These are phyloP conservation scores for Teunomyces stri DNA, from an alignment of 805 yeast species.

Conservation along the genomic window DNA sequence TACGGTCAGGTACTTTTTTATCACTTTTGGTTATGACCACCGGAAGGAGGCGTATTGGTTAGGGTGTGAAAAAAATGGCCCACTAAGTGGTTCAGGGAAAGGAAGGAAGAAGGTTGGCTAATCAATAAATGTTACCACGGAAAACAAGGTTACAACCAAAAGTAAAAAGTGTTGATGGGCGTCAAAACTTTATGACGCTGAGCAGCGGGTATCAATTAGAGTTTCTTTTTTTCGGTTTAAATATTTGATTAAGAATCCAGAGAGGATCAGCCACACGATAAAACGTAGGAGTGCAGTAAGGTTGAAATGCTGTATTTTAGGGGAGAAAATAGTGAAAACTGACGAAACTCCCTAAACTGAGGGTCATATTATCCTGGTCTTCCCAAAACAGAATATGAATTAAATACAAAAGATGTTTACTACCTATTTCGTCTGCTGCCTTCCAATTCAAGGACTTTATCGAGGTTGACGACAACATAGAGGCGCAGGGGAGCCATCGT, in stretches of 20 bases:
- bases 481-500: neutral
- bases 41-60: neutral
- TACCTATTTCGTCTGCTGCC: neutral
- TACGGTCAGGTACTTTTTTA: neutral
- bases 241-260: neutral
- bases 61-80: neutral
- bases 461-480: neutral
- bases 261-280: neutral
- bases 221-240: neutral
- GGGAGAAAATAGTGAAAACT: neutral
- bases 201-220: neutral
- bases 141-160: neutral
- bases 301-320: neutral
- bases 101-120: neutral
- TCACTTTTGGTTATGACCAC: neutral
- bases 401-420: neutral
- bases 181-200: neutral
- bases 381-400: neutral
- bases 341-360: too few relatives aligned
- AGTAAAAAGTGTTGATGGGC: neutral
- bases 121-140: neutral
- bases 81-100: neutral
- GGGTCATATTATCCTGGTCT: neutral
- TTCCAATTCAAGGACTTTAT: too few relatives aligned
- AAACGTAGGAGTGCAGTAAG: neutral